Evolutionary conservation across 768 basidiomycete genomes (phyloP).

Genomic region (Russula lepida): DNA sequence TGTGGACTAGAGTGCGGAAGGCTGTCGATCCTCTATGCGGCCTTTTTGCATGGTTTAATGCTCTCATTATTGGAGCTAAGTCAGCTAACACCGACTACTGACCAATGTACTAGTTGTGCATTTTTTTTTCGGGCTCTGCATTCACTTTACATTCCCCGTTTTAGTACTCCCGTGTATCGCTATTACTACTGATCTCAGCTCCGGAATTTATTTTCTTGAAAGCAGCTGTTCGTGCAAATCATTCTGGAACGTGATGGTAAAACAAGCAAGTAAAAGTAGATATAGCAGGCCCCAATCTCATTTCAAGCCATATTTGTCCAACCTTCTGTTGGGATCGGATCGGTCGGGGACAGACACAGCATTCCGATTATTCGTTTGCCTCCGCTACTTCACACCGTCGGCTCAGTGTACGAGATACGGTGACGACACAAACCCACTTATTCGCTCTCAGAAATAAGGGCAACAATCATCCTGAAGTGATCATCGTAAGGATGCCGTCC

Average conservation of each 20-base stretch:
- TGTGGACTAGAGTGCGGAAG: conserved; percentile 3
- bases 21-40: not conserved
- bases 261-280: conserved; percentile 23
- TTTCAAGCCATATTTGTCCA: conserved; percentile 2
- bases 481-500: not conserved
- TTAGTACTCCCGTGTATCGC: conserved; percentile 1
- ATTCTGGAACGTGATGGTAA: conserved; percentile 17
- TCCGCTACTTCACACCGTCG: not conserved
- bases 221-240: conserved; percentile 8
- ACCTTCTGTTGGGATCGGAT: not conserved
- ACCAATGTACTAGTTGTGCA: conserved; percentile 3
- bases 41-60: not conserved
- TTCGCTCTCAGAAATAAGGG: conserved; percentile 40
- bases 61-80: not conserved
- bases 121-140: not conserved
- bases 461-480: conserved; percentile 41
- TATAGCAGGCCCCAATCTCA: conserved; percentile 15
- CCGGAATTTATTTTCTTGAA: not conserved
- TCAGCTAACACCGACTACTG: conserved; percentile 4
- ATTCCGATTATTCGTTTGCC: conserved; percentile 5
- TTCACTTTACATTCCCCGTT: not conserved
- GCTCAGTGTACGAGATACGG: not conserved
- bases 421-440: conserved; percentile 18
- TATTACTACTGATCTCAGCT: not conserved
- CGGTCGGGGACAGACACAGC: not conserved